These are phyloP conservation scores for Suhomyces sp. DNA, from an alignment of 805 yeast species.

Conservation along the genomic window DNA sequence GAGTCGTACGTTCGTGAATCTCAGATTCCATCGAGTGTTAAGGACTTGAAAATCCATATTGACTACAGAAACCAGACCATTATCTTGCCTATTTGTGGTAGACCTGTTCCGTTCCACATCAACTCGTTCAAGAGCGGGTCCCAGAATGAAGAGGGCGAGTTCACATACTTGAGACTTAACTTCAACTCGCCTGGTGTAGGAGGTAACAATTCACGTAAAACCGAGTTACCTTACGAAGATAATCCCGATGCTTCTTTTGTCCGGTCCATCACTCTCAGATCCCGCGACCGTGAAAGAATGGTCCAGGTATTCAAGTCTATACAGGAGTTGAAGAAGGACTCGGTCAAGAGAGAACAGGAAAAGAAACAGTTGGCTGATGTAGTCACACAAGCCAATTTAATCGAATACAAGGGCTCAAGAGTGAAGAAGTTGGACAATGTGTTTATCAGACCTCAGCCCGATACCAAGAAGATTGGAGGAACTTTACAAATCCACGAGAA, in stretches of 20 bases:
- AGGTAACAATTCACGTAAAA: slow-evolving; percentile 62
- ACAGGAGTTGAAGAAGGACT: slow-evolving; percentile 87
- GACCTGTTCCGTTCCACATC: slow-evolving; percentile 98
- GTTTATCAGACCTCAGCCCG: slow-evolving; percentile 93
- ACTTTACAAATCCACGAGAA: slow-evolving; percentile 88
- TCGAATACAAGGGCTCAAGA: slow-evolving; percentile 79
- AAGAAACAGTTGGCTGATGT: slow-evolving; percentile 91
- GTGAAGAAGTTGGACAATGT: slow-evolving; percentile 85
- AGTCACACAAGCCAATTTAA: slow-evolving; percentile 82
- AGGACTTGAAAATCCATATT: slow-evolving; percentile 81
- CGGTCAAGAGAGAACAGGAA: slow-evolving; percentile 87
- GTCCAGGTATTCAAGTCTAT: slow-evolving; percentile 85
- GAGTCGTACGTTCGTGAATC: slow-evolving; percentile 93
- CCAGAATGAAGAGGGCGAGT: slow-evolving; percentile 94
- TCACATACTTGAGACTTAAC: slow-evolving; percentile 83
- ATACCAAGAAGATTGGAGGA: slow-evolving; percentile 93
- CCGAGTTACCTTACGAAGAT: slow-evolving; percentile 89
- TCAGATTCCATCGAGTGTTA: slow-evolving; percentile 81
- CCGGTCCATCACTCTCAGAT: slow-evolving; percentile 81
- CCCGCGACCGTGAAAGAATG: slow-evolving; percentile 89
- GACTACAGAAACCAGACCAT: slow-evolving; percentile 87
- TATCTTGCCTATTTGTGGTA: slow-evolving; percentile 85
- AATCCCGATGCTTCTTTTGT: slow-evolving; percentile 82
- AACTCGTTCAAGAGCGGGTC: slow-evolving; percentile 92
- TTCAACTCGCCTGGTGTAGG: slow-evolving; percentile 91